Conservation (phyloP, 2,329 filamentous ascomycete genomes). For the Colletotrichum melonis region DNA sequence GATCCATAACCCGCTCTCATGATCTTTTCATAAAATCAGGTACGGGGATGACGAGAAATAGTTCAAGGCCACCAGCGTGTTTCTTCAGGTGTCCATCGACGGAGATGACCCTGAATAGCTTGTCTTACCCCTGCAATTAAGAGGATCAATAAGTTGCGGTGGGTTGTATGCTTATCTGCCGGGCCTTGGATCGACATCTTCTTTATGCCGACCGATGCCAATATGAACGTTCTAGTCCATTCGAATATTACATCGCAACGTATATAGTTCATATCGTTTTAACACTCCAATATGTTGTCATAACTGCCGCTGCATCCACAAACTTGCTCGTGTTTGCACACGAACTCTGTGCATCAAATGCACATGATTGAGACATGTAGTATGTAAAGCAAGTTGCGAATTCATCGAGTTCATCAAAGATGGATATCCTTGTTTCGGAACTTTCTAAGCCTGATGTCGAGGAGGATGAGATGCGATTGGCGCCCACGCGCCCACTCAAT, state of each 20-base stretch:
- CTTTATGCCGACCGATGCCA: slow-evolving; percentile 5
- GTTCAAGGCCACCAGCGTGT: not conserved
- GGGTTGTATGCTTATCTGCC: slow-evolving; percentile 2
- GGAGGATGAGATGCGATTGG: slow-evolving; percentile 24
- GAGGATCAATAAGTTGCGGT: not conserved
- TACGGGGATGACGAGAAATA: not conserved
- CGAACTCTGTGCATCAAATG: not conserved
- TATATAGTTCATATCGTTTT: not conserved
- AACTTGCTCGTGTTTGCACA: not conserved
- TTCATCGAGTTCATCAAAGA: not conserved
- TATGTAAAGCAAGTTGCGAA: not conserved
- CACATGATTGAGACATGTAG: not conserved
- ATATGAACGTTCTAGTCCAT: not conserved
- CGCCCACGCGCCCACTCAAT: not conserved
- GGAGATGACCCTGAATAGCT: not conserved
- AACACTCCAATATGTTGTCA: not conserved
- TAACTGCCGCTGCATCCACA: not conserved
- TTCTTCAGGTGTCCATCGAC: not conserved
- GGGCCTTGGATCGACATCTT: not conserved
- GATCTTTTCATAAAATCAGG: not conserved
- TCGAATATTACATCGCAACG: not conserved
- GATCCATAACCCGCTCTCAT: not conserved
- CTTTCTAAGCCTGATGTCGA: not conserved
- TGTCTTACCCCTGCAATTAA: not conserved
- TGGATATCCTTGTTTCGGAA: not conserved